Evolutionary conservation across 2,329 filamentous ascomycete genomes (phyloP).

Genomic region (Botrytis galanthina): DNA sequence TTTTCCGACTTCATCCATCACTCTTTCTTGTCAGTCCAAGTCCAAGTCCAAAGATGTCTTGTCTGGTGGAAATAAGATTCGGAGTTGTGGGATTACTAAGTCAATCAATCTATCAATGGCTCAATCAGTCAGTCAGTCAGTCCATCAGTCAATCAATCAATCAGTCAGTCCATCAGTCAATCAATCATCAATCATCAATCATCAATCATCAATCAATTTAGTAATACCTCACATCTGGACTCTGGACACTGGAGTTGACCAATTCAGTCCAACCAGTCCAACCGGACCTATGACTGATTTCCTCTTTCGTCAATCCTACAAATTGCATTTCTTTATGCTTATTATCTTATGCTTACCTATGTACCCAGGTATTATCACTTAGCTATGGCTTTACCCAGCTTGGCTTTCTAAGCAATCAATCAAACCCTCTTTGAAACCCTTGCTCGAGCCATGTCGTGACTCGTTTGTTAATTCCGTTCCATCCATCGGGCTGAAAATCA

Average conservation of each 20-base stretch:
- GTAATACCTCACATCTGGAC: background rate
- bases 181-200: background rate
- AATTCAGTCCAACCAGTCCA: background rate
- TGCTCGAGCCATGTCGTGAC: too few species aligned
- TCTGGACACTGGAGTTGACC: background rate
- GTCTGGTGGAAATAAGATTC: conserved; percentile 14
- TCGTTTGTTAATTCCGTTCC: conserved; percentile 1
- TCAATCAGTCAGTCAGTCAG: background rate
- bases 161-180: background rate
- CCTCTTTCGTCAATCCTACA: background rate
- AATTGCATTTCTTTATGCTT: background rate
- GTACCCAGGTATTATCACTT: too few species aligned
- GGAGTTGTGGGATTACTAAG: conserved; percentile 1
- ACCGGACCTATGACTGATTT: background rate
- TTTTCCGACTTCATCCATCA: background rate
- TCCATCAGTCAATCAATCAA: too few species aligned
- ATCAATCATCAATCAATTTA: background rate
- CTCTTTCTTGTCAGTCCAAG: background rate
- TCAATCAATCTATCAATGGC: background rate
- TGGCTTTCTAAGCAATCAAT: background rate
- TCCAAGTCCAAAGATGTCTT: background rate
- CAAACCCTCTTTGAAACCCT: background rate
- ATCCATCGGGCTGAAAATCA: conserved; percentile 1
- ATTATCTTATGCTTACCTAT: too few species aligned
- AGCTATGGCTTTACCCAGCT: too few species aligned